A percentile compares a stretch with the other conserved stretches of the same genome.
These are phyloP conservation scores for Fusarium sublunatum DNA, from an alignment of 2,329 filamentous ascomycete species.

Conservation along the genomic window DNA sequence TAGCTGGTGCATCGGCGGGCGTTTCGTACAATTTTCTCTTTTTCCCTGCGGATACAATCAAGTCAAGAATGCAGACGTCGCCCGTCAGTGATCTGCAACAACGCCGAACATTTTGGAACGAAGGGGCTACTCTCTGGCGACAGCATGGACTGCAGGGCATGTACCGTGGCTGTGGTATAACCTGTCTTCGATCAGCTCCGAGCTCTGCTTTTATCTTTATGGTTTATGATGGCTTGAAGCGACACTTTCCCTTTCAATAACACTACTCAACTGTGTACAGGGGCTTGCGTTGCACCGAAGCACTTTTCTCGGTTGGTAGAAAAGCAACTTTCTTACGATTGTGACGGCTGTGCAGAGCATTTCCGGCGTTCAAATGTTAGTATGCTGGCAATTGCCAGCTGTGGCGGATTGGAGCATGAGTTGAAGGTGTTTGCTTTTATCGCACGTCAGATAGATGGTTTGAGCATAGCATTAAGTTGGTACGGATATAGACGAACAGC, in stretches of 20 bases:
- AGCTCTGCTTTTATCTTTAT: constrained; percentile 99
- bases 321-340: constrained; percentile 14
- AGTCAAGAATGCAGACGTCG: constrained; percentile 94
- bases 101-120: constrained; percentile 76
- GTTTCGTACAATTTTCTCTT: constrained; percentile 97
- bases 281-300: background rate
- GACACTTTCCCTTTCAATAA: constrained; percentile 65
- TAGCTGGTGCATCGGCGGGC: constrained; percentile 87
- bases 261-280: too few species aligned
- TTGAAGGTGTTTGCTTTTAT: constrained; percentile 9
- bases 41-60: constrained; percentile 97
- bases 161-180: constrained; percentile 96
- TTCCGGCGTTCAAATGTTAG: constrained; percentile 36
- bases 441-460: constrained; percentile 1
- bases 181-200: constrained; percentile 85
- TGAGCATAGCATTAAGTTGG: constrained; percentile 2
- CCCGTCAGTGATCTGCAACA: constrained; percentile 69
- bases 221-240: constrained; percentile 88
- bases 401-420: constrained; percentile 16
- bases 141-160: constrained; percentile 85
- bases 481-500: constrained; percentile 23
- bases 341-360: constrained; percentile 27
- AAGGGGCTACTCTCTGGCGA: constrained; percentile 79
- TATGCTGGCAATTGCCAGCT: constrained; percentile 1
- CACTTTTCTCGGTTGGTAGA: constrained; percentile 1